Base-by-base conservation (phyloP, 108 stramenopile genomes). In the Conticribra weissflogii region DNA sequence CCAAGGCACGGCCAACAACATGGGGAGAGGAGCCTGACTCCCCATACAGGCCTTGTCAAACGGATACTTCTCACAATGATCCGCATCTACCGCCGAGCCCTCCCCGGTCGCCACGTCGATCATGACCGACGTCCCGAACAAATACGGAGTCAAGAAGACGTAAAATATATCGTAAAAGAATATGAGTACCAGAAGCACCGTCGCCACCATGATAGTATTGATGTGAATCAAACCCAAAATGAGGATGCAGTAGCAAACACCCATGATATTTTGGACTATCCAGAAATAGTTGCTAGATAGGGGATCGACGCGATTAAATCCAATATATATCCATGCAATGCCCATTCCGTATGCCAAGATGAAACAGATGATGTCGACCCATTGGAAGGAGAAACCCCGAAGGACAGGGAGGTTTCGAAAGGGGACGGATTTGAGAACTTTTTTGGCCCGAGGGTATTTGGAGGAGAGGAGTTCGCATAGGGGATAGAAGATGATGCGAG, bases 101-200 rank as follows among this genome's bases (percentile, higher is more conserved):
- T 85, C 91, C 17, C 91, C 90, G 17, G 62, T 83, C 7, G 93
- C 91, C 9, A 95, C 94, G 32, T 83, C 85, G 19, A 98, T 83
- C 97, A 98, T 96, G 44, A 98, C 83, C 52, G 85, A 86, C 25
- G 87, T 79, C 15, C 76, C 76, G 58, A 95, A 94, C 16, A 98
- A 53, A 44, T 81, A 66, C 0, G 95, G 95, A 2, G 85, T 85
- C 0, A 94, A 21, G 74, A 98, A 93, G 64, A 98, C 95, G 72
- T 92, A 97, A 66, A 98, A 97, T 22, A 98, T 92, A 70, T 97
- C 94, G 80, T 98, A 98, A 49, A 94, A 67, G 49, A 93, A 93
- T 0, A 91, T 89, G 16, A 88, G 52, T 34, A 86, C 59, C 54
- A 98, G 76, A 32, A 96, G 55, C 4, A 93, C 72, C 0, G 90